Percentiles rank a stretch among this genome's conserved stretches.
Evolutionary conservation across 75 land plant species (phyloP).

Genomic region (Pinus albicaulis): DNA sequence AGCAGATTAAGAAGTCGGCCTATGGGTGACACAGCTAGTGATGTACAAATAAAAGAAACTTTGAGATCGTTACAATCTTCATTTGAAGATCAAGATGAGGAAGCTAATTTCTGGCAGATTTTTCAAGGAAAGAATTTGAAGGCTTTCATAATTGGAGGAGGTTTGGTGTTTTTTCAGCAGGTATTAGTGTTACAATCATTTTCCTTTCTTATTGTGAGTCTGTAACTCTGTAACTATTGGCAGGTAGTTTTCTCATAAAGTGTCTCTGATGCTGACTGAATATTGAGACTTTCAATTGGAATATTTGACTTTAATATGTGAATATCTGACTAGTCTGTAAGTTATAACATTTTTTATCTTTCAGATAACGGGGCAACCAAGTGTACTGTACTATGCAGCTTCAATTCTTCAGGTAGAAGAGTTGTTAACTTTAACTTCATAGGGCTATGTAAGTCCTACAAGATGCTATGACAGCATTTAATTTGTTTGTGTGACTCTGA

Average conservation of each 20-base stretch:
- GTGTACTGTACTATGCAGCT: constrained; percentile 96
- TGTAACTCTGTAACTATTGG: constrained; percentile 4
- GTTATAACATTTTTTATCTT: not conserved
- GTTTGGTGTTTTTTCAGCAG: constrained; percentile 97
- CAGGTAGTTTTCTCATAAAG: not conserved
- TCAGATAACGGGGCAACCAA: constrained; percentile 97
- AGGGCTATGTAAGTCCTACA: not conserved
- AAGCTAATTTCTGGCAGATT: constrained; percentile 66
- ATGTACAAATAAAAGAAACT: constrained; percentile 69
- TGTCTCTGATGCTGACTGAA: not conserved
- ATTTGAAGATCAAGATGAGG: constrained; percentile 45
- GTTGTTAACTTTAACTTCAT: not conserved
- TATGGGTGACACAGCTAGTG: constrained; percentile 43
- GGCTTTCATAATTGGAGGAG: constrained; percentile 86
- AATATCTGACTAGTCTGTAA: not conserved
- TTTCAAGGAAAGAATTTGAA: constrained; percentile 90
- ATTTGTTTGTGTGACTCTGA: not conserved
- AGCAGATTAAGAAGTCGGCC: constrained; percentile 58
- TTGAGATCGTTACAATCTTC: constrained; percentile 50
- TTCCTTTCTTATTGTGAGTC: not conserved
- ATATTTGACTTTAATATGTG: not conserved
- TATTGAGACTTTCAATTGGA: not conserved
- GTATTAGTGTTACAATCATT: constrained; percentile 19
- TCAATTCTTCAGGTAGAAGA: constrained; percentile 84
- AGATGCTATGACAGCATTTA: not conserved